Base-by-base conservation (phyloP, 441 rosid species). In the Isatis lusitanica region DNA sequence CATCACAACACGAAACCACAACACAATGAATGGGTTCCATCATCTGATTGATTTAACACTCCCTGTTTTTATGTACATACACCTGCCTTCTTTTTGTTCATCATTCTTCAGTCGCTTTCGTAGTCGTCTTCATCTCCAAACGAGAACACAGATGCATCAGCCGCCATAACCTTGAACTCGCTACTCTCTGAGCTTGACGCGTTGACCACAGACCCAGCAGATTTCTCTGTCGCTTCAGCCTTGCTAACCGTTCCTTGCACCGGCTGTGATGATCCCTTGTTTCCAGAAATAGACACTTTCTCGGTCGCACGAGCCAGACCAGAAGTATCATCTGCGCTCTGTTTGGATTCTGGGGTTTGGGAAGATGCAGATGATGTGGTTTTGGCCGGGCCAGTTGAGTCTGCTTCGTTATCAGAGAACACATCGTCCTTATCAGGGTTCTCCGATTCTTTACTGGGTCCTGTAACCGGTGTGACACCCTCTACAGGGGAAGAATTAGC, bases 151-250 rank as follows among this genome's bases (percentile, higher is more conserved):
- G 98, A 94, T 9, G 98, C 97, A 79, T 94, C 97, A 4, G 98
- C 98, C 6, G 98, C 98, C 97, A 94, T 92, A 63, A 86, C 97
- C 84, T 92, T 90, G 79, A 94, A 90, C 71, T 94, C 92, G 51
- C 97, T 90, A 63, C 96, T 90, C 62, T 89, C 89, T 3, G 90
- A 73, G 68, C 77, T 83, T 48, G 81, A 70, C 33, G 50, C 66
- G 43, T 63, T 69, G 46, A 75, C 75, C 26, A 16, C 85, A 3
- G 71, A 2, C 26, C 80, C 80, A 7, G 74, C 47, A 6, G 81
- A 50, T 63, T 72, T 81, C 26, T 48, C 79, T 13, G 62, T 82
- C 4, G 68, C 78, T 64, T 82, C 89, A 72, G 50, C 55, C 5
- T 83, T 48, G 55, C 63, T 62, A 3, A 66, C 66, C 0, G 48